Evolutionary conservation across 192 early-diverging fungal genomes (phyloP).

Genomic region (Spizellomyces punctatus): DNA sequence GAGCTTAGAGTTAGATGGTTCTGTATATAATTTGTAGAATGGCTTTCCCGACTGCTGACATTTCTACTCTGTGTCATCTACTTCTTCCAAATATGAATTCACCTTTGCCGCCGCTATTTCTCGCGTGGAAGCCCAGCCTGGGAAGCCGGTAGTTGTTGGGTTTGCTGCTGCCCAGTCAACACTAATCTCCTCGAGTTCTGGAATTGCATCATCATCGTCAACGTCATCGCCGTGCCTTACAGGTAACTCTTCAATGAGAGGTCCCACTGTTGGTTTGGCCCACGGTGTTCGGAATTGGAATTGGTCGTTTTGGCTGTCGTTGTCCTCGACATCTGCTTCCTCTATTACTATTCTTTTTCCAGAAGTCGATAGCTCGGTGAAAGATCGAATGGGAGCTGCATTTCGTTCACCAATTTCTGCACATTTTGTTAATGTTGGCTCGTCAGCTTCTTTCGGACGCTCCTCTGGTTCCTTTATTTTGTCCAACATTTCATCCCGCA

Average conservation of each 20-base stretch:
- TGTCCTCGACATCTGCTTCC: constrained; percentile 4
- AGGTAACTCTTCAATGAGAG: constrained; percentile 10
- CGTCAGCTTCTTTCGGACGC: background rate
- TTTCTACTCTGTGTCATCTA: no score
- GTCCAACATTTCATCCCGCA: constrained; percentile 46
- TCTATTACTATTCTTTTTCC: constrained; percentile 18
- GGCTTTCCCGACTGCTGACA: no score
- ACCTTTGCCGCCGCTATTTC: background rate
- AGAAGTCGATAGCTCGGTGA: constrained; percentile 26
- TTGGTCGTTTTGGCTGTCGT: constrained; percentile 7
- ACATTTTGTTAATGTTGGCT: background rate
- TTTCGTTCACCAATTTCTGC: background rate
- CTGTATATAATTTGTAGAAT: no score
- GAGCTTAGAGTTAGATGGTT: no score
- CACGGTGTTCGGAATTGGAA: background rate
- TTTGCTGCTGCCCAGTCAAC: no score
- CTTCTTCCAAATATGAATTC: no score
- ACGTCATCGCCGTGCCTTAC: background rate
- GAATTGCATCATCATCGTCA: constrained; percentile 6
- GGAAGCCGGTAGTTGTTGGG: no score
- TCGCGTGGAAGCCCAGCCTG: background rate
- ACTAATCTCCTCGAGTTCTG: constrained; percentile 8
- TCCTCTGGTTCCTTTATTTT: constrained; percentile 34
- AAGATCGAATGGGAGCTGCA: constrained; percentile 8
- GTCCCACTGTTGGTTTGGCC: background rate